Conservation (phyloP, 2,329 filamentous ascomycete species). For the Exophiala oligosperma region DNA sequence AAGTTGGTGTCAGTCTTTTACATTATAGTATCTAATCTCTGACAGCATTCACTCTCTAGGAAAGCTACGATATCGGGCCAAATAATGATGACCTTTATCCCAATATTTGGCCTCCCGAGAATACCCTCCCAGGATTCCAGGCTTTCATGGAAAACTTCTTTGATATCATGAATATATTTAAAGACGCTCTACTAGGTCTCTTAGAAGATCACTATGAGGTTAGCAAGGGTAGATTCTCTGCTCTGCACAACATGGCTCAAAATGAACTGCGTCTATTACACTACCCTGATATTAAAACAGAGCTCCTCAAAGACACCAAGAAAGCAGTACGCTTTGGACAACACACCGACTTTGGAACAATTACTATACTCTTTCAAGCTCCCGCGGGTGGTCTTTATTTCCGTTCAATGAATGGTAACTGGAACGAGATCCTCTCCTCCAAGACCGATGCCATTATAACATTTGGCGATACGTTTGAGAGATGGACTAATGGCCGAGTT, state of each 20-base stretch:
- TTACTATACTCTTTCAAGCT: slow-evolving; percentile 58
- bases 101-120: not conserved
- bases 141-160: not conserved
- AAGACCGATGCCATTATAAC: not conserved
- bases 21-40: not conserved
- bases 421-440: not conserved
- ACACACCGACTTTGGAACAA: slow-evolving; percentile 65
- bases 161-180: not conserved
- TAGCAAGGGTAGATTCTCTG: not conserved
- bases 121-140: not conserved
- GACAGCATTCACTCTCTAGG: not conserved
- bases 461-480: not conserved
- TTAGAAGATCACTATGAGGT: not conserved
- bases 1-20: no score
- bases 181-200: not conserved
- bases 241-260: not conserved
- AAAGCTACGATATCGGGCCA: not conserved
- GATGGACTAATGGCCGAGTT: not conserved
- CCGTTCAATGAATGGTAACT: not conserved
- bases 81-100: not conserved
- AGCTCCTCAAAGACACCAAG: slow-evolving; percentile 65
- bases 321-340: slow-evolving; percentile 71
- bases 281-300: slow-evolving; percentile 67
- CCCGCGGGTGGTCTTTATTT: slow-evolving; percentile 50
- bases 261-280: slow-evolving; percentile 65